These are phyloP conservation scores for Gyromitra esculenta DNA, from an alignment of 2,329 filamentous ascomycete genomes.

Conservation along the genomic window DNA sequence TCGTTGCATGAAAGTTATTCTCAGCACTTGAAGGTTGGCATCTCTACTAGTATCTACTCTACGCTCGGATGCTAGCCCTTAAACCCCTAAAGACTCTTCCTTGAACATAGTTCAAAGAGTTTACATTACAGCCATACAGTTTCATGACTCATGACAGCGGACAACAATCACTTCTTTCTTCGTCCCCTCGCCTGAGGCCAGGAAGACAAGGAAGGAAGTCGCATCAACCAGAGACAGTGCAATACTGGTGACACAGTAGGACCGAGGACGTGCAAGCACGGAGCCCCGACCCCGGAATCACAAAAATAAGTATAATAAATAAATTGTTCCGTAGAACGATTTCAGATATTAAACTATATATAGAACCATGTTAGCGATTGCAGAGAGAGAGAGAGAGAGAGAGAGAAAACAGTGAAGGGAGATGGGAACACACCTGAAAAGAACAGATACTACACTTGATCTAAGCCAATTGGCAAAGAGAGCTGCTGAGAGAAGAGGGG, in stretches of 20 bases:
- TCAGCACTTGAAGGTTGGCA: too few relatives aligned
- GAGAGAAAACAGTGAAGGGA: background rate
- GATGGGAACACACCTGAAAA: background rate
- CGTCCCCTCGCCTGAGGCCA: conserved; percentile 1
- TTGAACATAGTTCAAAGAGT: too few relatives aligned
- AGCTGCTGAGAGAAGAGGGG: background rate
- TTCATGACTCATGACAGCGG: background rate
- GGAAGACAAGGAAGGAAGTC: background rate
- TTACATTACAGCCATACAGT: too few relatives aligned
- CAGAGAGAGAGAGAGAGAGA: background rate
- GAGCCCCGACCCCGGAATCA: background rate
- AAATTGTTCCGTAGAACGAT: too few relatives aligned
- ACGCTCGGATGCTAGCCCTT: too few relatives aligned
- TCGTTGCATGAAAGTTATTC: too few relatives aligned
- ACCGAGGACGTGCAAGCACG: too few relatives aligned
- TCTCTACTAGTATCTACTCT: too few relatives aligned
- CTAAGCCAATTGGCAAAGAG: conserved; percentile 15
- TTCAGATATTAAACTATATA: too few relatives aligned
- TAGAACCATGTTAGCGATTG: background rate
- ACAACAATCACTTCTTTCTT: background rate
- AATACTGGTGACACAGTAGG: too few relatives aligned
- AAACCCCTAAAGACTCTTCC: too few relatives aligned
- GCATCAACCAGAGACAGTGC: too few relatives aligned
- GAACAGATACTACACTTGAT: conserved; percentile 26
- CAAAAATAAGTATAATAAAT: background rate